These are phyloP conservation scores for Pleurotus ostreatus DNA, from an alignment of 768 basidiomycete species.

Conservation along the genomic window DNA sequence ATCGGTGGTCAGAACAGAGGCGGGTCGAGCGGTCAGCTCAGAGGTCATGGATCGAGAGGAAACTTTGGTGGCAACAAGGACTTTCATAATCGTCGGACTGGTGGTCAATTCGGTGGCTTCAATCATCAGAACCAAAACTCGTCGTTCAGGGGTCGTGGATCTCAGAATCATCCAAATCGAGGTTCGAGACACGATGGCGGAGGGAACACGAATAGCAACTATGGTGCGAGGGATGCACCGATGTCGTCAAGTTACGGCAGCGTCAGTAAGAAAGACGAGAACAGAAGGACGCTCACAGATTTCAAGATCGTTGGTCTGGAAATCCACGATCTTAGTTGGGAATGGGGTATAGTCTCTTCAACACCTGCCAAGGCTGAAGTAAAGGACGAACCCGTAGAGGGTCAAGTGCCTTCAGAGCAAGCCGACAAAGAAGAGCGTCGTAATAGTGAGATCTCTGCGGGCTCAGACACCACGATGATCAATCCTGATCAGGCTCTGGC, in stretches of 20 bases:
- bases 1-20: constrained; percentile 36
- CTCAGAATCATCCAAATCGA: constrained; percentile 43
- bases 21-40: constrained; percentile 42
- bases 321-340: constrained; percentile 80
- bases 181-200: constrained; percentile 37
- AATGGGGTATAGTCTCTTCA: constrained; percentile 67
- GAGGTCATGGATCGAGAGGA: constrained; percentile 63
- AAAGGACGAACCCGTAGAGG: constrained; percentile 27
- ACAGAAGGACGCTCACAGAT: constrained; percentile 90
- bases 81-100: constrained; percentile 62
- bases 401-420: constrained; percentile 26
- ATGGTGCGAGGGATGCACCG: constrained; percentile 48
- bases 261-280: constrained; percentile 80
- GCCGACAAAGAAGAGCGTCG: constrained; percentile 27
- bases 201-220: constrained; percentile 25
- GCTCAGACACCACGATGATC: constrained; percentile 15
- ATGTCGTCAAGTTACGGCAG: constrained; percentile 38
- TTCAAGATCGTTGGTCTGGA: constrained; percentile 95
- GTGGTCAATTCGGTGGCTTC: constrained; percentile 53
- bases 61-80: constrained; percentile 62
- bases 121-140: constrained; percentile 36
- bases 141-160: constrained; percentile 56
- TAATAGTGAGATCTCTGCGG: constrained; percentile 22
- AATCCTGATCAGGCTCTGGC: constrained; percentile 23
- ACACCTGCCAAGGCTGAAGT: constrained; percentile 28